A percentile compares a stretch with the other conserved stretches of the same genome.
Evolutionary conservation across 2,329 filamentous ascomycete species (phyloP).

Genomic region (Aspergillus aculeatinus): DNA sequence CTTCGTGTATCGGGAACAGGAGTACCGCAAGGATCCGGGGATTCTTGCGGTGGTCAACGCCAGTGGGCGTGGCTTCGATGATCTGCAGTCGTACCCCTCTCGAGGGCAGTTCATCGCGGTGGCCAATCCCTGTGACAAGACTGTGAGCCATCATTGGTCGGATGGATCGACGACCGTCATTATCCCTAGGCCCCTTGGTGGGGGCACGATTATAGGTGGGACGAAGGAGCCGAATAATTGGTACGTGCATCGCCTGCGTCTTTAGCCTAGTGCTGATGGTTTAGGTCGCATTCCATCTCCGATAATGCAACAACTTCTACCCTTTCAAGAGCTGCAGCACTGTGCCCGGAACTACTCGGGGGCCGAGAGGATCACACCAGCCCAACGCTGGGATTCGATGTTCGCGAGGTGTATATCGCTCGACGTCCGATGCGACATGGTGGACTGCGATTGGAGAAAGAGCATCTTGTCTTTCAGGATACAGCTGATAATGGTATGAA

Average conservation of each 20-base stretch:
- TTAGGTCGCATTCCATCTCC: not conserved
- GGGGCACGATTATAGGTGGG: not conserved
- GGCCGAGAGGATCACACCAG: not conserved
- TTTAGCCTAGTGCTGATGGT: not conserved
- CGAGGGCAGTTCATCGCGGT: not conserved
- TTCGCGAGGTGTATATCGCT: not conserved
- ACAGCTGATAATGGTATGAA: not conserved
- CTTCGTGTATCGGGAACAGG: not conserved
- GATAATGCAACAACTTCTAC: not conserved
- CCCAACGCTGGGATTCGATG: not conserved
- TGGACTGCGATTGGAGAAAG: not conserved
- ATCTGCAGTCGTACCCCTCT: not conserved
- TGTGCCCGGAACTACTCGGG: not conserved
- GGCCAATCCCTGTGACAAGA: not conserved
- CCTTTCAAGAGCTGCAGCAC: not conserved
- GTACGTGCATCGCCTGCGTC: not conserved
- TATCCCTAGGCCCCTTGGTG: not conserved
- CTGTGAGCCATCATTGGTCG: not conserved
- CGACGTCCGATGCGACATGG: not conserved
- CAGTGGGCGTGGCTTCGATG: not conserved
- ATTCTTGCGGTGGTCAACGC: not conserved
- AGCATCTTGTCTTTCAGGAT: not conserved
- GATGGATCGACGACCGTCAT: conserved; percentile 2
- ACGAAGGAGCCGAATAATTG: not conserved
- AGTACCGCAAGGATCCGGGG: not conserved